Percentiles rank a stretch among this genome's conserved stretches.
These are phyloP conservation scores for Candida cerambycidarum DNA, from an alignment of 805 yeast genomes.

Conservation along the genomic window DNA sequence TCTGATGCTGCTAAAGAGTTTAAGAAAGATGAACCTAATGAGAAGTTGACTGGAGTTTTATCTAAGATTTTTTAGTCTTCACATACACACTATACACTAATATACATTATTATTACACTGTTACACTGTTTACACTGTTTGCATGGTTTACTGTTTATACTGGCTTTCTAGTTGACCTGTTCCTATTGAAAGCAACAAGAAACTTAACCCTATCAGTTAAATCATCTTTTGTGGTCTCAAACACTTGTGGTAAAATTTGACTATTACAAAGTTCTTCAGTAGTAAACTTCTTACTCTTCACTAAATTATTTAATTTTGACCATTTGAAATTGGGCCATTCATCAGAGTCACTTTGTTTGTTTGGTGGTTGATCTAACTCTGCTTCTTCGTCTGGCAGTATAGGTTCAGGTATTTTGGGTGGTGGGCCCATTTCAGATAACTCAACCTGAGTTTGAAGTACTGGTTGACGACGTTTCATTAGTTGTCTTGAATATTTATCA, in stretches of 20 bases:
- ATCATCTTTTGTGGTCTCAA: conserved; percentile 24
- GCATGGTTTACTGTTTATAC: not conserved
- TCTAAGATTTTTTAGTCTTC: conserved; percentile 51
- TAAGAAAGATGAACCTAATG: conserved; percentile 41
- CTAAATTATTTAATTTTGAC: conserved; percentile 29
- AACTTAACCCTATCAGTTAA: conserved; percentile 32
- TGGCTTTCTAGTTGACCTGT: no score
- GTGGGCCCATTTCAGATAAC: not conserved
- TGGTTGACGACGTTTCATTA: conserved; percentile 11
- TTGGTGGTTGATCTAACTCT: not conserved
- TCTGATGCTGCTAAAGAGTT: conserved; percentile 56
- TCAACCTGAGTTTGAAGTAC: conserved; percentile 2
- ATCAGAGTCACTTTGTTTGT: not conserved
- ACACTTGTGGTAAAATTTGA: conserved; percentile 17
- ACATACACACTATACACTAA: no score
- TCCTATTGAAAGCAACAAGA: conserved; percentile 16
- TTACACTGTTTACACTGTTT: no score
- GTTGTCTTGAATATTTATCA: conserved; percentile 21
- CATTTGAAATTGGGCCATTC: conserved; percentile 33
- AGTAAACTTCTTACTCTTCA: conserved; percentile 26
- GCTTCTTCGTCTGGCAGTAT: conserved; percentile 4
- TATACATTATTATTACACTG: no score
- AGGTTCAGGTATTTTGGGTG: conserved; percentile 10
- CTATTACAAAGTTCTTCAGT: conserved; percentile 30
- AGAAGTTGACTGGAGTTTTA: conserved; percentile 48